Evolutionary conservation across 768 basidiomycete genomes (phyloP), one percentile per base, ranked within the genome.

Genomic region (Tylopilus intermedius): DNA sequence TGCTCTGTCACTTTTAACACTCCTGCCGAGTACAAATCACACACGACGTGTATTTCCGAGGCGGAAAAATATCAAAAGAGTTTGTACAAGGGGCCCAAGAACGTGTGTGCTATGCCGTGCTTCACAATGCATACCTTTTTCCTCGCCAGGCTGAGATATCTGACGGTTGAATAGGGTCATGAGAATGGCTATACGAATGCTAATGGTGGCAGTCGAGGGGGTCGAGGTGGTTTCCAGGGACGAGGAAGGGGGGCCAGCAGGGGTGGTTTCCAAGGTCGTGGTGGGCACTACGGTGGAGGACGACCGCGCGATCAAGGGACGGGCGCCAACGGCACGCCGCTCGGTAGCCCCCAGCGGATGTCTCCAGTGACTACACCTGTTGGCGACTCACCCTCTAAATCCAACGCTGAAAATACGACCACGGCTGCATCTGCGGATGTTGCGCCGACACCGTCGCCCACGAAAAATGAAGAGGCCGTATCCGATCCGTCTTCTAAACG

Each of bases 1-100:
- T 96, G 93, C 69, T 86, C 83, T n/a, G 86, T 77, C 46, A 87
- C 88, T 0, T 96, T 95, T 71, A 72, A 80, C 24, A 77, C 79
- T 7, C 88, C 90, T 3, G 75, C 76, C 8, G 82, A 92, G 54
- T 95, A 83, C 75, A 92, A 90, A 69, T 73, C 71, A 0, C 89
- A 96, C 65, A 94, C 88, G 9, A 74, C 80, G 29, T 96, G 94
- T 67, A 83, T 96, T 41, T 83, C 79, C 55, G 94, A 96, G 70
- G 94, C 90, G 3, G 90, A 96, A 69, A 96, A 95, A 67, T 95
- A 96, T 64, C 82, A 96, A 73, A 91, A 91, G 69, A 72, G 77
- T 47, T 65, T 94, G 52, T 94, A 93, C 67, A 91, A 88, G 63
- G 91, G 89, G 8, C 79, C 82, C 1, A 89, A 87, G 74, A 76